Base-by-base conservation (phyloP, 2,329 filamentous ascomycete genomes). In the Epichloe aotearoae region DNA sequence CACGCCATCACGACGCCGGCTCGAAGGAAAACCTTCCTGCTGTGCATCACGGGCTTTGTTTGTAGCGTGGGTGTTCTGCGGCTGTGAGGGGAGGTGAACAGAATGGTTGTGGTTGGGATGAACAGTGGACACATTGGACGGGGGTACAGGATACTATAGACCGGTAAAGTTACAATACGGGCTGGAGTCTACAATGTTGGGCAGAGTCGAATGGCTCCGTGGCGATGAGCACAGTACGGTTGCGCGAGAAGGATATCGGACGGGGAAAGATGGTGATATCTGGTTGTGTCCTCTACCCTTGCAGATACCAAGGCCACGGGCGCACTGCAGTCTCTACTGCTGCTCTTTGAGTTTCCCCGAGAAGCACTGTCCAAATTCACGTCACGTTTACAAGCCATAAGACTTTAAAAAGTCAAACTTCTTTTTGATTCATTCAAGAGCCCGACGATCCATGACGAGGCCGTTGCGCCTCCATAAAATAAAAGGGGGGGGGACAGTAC, bases 371-470 rank as follows among this genome's bases (percentile, higher is more conserved):
- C 11, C 5, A 48, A 4, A 34, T 11, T 5, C 23, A 36, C 7
- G 26, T 23, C 30, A 36, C 47, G 14, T 15, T 17, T 23, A n/a
- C n/a, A 23, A n/a, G 20, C 15, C 40, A 42, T 12, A 44, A 37
- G 14, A 5, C 5, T 42, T 42, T 44, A 26, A 39, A 44, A 23
- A 30, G 47, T 65, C 58, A 62, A 64, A 62, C 63, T 61, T 63
- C 59, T 55, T 55, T 62, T 52, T 62, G 63, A n/a, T 62, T 59
- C 62, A 62, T 64, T 62, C 58, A 63, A 62, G 57, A 64, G 59
- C 55, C 63, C 58, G 63, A 62, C 60, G 57, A 57, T 64, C 59
- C 61, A 60, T 38, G 12, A 49, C 40, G 61, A 66, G 66, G 63
- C 63, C 64, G 54, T 62, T 64, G 61, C 64, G 64, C 64, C 64